Evolutionary conservation across 2,329 filamentous ascomycete species (phyloP).

Genomic region (Simplicillium aogashimaense): DNA sequence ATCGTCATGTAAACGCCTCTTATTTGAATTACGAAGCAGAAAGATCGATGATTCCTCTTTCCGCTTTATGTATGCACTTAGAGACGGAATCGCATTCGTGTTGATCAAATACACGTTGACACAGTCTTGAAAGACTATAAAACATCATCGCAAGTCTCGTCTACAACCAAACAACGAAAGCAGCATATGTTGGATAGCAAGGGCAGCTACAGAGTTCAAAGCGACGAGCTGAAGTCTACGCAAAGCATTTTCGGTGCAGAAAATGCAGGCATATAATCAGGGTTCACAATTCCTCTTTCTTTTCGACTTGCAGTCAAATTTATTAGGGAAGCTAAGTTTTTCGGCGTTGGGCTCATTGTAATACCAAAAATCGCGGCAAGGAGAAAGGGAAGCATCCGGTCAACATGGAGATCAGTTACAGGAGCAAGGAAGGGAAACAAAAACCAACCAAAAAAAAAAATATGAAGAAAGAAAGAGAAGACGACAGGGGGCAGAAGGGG

Average conservation of each 20-base stretch:
- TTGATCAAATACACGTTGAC: too few species aligned
- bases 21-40: not conserved
- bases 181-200: too few species aligned
- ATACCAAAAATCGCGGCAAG: conserved; percentile 3
- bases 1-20: conserved; percentile 66
- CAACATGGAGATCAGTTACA: conserved; percentile 2
- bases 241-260: too few species aligned
- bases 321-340: not conserved
- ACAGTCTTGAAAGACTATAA: too few species aligned
- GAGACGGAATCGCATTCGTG: not conserved
- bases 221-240: too few species aligned
- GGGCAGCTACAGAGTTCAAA: too few species aligned
- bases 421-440: not conserved
- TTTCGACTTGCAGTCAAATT: not conserved
- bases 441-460: not conserved
- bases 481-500: conserved; percentile 2
- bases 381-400: conserved; percentile 3
- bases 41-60: not conserved
- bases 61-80: not conserved
- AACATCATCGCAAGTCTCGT: too few species aligned
- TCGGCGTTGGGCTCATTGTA: conserved; percentile 8
- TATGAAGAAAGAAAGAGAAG: not conserved
- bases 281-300: conserved; percentile 4
- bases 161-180: too few species aligned
- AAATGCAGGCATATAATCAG: not conserved